Percentiles rank a stretch among this genome's conserved stretches.
These are phyloP conservation scores for Puccinia polysora DNA, from an alignment of 1,284 basidiomycete genomes.

Conservation along the genomic window DNA sequence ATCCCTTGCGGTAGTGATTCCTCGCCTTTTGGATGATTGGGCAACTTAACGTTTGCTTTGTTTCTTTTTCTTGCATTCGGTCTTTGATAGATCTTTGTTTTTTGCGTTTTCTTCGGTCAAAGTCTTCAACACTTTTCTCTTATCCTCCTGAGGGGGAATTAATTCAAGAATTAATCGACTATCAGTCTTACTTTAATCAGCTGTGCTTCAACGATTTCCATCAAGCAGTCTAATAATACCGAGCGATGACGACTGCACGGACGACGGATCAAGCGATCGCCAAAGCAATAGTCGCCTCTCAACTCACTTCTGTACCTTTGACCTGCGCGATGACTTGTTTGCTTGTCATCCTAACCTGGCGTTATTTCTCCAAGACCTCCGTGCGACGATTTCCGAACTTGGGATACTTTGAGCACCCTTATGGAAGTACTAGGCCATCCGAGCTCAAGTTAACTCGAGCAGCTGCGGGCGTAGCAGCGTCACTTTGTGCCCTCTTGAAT, in stretches of 20 bases:
- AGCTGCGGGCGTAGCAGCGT: slow-evolving; percentile 3
- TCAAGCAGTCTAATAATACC: too few relatives aligned
- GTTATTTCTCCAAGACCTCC: slow-evolving; percentile 16
- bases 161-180: neutral
- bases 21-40: too few relatives aligned
- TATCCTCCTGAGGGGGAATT: neutral
- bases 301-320: slow-evolving; percentile 11
- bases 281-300: slow-evolving; percentile 12
- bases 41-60: neutral
- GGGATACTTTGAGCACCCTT: slow-evolving; percentile 16
- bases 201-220: too few relatives aligned
- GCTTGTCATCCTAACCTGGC: slow-evolving; percentile 10
- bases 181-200: neutral
- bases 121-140: neutral
- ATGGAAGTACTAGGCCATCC: neutral
- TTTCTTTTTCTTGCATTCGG: neutral
- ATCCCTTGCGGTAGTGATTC: too few relatives aligned
- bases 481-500: neutral
- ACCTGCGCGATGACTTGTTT: slow-evolving; percentile 6
- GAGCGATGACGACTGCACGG: neutral
- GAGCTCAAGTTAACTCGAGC: neutral
- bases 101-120: neutral
- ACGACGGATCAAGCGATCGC: slow-evolving; percentile 1
- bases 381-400: neutral
- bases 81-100: slow-evolving; percentile 26